A percentile compares a stretch with the other conserved stretches of the same genome.
Conservation (phyloP, 495 filamentous ascomycete species). For the Trichoderma parareesei region DNA sequence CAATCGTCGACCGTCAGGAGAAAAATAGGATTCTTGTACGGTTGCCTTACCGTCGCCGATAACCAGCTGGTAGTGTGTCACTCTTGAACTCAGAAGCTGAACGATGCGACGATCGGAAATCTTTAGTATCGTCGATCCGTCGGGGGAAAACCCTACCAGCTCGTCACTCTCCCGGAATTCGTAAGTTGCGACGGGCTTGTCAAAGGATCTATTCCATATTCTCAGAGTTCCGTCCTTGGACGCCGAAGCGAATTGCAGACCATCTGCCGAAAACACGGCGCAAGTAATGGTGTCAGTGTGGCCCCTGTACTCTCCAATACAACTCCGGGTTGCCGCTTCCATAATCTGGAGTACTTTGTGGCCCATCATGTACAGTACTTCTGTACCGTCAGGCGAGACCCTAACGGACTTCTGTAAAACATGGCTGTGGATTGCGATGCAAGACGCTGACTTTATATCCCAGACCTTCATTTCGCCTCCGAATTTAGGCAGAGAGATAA, state of each 20-base stretch:
- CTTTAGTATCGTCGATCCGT: neutral
- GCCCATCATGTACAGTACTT: neutral
- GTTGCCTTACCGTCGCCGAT: neutral
- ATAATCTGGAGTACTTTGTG: neutral
- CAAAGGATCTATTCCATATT: neutral
- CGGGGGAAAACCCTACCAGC: neutral
- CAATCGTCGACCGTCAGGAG: neutral
- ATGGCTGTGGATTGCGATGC: neutral
- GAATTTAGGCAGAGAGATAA: neutral
- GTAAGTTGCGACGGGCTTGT: slow-evolving; percentile 5
- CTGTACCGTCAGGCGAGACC: neutral
- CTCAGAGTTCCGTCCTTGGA: slow-evolving; percentile 1
- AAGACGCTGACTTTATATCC: neutral
- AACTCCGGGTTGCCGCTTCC: neutral
- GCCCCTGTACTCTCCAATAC: slow-evolving; percentile 8
- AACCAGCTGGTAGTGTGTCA: neutral
- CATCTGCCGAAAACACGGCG: slow-evolving; percentile 13
- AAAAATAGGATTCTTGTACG: neutral
- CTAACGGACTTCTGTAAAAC: neutral
- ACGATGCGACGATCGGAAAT: neutral
- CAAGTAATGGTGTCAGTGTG: slow-evolving; percentile 11
- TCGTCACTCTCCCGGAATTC: neutral
- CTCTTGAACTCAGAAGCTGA: neutral
- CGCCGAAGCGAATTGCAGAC: neutral
- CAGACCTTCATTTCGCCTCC: neutral